A percentile compares a stretch with the other conserved stretches of the same genome.
These are phyloP conservation scores for Aphanomyces invadans DNA, from an alignment of 352 stramenopile species.

Conservation along the genomic window DNA sequence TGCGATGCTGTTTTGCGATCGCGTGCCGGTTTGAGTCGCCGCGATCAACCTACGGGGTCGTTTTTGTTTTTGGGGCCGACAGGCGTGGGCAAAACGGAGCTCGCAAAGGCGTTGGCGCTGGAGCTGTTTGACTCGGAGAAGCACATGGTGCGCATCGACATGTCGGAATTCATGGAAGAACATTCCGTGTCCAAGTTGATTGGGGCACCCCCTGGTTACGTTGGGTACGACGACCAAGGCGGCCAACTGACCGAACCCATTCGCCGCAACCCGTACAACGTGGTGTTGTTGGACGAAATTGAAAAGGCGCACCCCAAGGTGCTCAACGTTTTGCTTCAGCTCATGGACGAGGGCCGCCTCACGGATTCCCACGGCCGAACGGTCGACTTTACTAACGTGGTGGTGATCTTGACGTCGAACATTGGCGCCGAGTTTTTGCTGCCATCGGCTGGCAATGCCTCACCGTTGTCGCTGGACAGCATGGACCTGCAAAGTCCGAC, in stretches of 20 bases:
- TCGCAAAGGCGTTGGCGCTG: slow-evolving; percentile 91
- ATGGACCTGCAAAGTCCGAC: slow-evolving; percentile 26
- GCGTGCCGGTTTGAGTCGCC: slow-evolving; percentile 82
- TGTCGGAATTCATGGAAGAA: slow-evolving; percentile 98
- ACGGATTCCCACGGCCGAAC: slow-evolving; percentile 94
- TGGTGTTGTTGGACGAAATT: slow-evolving; percentile 96
- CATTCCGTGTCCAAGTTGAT: slow-evolving; percentile 91
- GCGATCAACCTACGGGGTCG: slow-evolving; percentile 87
- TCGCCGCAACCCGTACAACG: slow-evolving; percentile 92
- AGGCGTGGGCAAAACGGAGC: slow-evolving; percentile 93
- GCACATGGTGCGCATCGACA: slow-evolving; percentile 94
- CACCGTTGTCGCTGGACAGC: slow-evolving; percentile 25
- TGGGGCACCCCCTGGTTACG: slow-evolving; percentile 92
- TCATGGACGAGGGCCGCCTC: slow-evolving; percentile 96
- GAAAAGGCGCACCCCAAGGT: slow-evolving; percentile 97
- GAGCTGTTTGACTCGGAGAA: slow-evolving; percentile 95
- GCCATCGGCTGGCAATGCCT: slow-evolving; percentile 44
- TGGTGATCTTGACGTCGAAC: slow-evolving; percentile 98
- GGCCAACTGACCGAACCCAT: slow-evolving; percentile 96
- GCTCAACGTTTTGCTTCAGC: slow-evolving; percentile 93
- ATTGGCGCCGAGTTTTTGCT: slow-evolving; percentile 90
- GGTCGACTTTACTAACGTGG: slow-evolving; percentile 96
- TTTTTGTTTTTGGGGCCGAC: slow-evolving; percentile 96
- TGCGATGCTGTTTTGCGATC: slow-evolving; percentile 88
- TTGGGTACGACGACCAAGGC: slow-evolving; percentile 89